A percentile compares a stretch with the other conserved stretches of the same genome.
Evolutionary conservation across 345 rosid species (phyloP).

Genomic region (Eucalyptus regnans): DNA sequence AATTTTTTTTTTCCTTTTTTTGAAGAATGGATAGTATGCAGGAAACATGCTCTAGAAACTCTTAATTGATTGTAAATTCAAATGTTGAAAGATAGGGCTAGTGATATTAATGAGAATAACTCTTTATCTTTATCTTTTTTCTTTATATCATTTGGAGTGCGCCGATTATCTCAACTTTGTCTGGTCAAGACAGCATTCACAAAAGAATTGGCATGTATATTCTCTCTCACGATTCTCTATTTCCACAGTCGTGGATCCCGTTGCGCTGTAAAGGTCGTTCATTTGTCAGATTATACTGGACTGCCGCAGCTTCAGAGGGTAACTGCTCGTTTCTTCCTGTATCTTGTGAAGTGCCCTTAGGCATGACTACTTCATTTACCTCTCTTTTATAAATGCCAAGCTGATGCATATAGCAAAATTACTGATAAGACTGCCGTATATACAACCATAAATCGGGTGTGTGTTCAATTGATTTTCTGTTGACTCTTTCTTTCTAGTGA

Average conservation of each 20-base stretch:
- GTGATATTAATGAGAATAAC: too few relatives aligned
- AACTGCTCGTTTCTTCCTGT: background rate
- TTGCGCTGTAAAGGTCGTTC: constrained; percentile 80
- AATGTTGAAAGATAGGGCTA: too few relatives aligned
- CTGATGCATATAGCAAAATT: background rate
- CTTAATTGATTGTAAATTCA: too few relatives aligned
- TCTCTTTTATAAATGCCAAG: background rate
- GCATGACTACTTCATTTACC: background rate
- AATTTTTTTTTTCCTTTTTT: too few relatives aligned
- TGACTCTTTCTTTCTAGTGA: background rate
- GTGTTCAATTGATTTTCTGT: background rate
- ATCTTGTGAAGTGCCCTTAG: background rate
- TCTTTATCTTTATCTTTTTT: too few relatives aligned
- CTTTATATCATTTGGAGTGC: too few relatives aligned
- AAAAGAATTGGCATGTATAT: too few relatives aligned
- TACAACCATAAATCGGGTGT: background rate
- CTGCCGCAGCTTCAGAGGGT: constrained; percentile 55
- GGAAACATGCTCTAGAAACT: too few relatives aligned
- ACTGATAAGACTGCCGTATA: rapidly evolving
- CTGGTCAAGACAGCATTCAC: too few relatives aligned
- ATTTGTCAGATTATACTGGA: constrained; percentile 20
- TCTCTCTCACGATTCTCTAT: background rate
- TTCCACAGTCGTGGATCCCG: constrained; percentile 48
- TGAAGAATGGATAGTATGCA: too few relatives aligned
- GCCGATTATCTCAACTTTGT: too few relatives aligned